Percentiles rank a stretch among this genome's conserved stretches.
Evolutionary conservation across 768 basidiomycete genomes (phyloP).

Genomic region (Hypsizygus marmoreus): DNA sequence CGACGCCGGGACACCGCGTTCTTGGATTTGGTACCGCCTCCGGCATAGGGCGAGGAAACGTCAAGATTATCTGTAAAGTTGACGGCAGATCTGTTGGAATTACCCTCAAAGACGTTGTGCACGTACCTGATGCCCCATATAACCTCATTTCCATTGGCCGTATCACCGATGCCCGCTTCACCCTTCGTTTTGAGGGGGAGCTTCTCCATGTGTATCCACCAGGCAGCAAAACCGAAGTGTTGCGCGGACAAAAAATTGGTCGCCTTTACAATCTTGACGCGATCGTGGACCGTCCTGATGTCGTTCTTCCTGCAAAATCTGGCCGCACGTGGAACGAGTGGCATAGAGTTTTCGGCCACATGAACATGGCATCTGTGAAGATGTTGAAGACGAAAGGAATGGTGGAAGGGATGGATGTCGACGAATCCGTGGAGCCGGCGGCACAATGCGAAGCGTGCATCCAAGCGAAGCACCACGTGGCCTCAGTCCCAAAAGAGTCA

Average conservation of each 20-base stretch:
- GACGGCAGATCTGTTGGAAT: not conserved
- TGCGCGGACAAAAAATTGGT: constrained; percentile 6
- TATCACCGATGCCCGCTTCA: constrained; percentile 13
- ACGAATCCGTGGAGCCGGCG: constrained; percentile 16
- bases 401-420: constrained; percentile 23
- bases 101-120: constrained; percentile 2
- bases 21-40: constrained; percentile 3
- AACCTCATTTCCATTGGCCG: constrained; percentile 20
- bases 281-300: constrained; percentile 4
- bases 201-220: constrained; percentile 1
- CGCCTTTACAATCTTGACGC: constrained; percentile 22
- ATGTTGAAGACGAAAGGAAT: constrained; percentile 13
- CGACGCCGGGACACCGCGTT: constrained; percentile 6
- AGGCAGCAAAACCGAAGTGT: not conserved
- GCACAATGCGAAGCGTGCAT: constrained; percentile 34
- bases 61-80: constrained; percentile 6
- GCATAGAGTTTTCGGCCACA: constrained; percentile 27
- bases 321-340: constrained; percentile 28
- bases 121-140: constrained; percentile 2
- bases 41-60: constrained; percentile 1
- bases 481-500: constrained; percentile 33
- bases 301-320: constrained; percentile 6
- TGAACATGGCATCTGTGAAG: constrained; percentile 22
- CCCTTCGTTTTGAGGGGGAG: not conserved
- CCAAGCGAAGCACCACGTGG: constrained; percentile 32